Percentiles rank a stretch among this genome's conserved stretches.
These are phyloP conservation scores for Pseudocercospora cruenta DNA, from an alignment of 2,329 filamentous ascomycete species.

Conservation along the genomic window DNA sequence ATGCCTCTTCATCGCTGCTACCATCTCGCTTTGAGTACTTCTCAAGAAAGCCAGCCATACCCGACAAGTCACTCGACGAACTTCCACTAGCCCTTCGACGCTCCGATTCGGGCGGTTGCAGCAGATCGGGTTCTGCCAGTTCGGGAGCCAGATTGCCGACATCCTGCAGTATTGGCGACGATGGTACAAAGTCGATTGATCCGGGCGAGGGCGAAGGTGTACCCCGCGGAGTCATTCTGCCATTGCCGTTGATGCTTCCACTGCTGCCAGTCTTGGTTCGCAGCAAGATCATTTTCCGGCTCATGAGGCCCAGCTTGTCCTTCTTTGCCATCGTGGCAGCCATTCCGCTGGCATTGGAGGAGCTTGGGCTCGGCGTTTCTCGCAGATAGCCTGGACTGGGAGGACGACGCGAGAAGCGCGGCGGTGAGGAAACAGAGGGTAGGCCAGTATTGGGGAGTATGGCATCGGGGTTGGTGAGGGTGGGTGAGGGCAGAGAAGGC, in stretches of 20 bases:
- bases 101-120: constrained; percentile 32
- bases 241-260: constrained; percentile 2
- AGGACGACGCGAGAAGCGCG: constrained; percentile 27
- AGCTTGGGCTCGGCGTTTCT: constrained; percentile 13
- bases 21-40: constrained; percentile 31
- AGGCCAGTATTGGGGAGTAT: constrained; percentile 70
- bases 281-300: constrained; percentile 39
- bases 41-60: constrained; percentile 40
- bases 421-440: constrained; percentile 26
- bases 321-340: constrained; percentile 25
- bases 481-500: constrained; percentile 71
- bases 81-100: constrained; percentile 39
- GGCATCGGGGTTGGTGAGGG: constrained; percentile 91
- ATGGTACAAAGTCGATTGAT: constrained; percentile 27
- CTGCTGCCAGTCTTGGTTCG: constrained; percentile 33
- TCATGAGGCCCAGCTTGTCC: constrained; percentile 37
- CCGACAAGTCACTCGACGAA: constrained; percentile 49
- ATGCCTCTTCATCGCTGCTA: constrained; percentile 28
- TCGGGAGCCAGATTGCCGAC: constrained; percentile 35
- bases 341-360: constrained; percentile 7
- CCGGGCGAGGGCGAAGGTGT: constrained; percentile 16
- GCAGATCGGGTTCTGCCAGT: constrained; percentile 15
- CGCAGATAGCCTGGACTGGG: constrained; percentile 37
- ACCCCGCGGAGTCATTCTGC: neutral
- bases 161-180: constrained; percentile 38